Evolutionary conservation across 257 asterid species (phyloP).

Genomic region (Nicotiana tomentosiformis): DNA sequence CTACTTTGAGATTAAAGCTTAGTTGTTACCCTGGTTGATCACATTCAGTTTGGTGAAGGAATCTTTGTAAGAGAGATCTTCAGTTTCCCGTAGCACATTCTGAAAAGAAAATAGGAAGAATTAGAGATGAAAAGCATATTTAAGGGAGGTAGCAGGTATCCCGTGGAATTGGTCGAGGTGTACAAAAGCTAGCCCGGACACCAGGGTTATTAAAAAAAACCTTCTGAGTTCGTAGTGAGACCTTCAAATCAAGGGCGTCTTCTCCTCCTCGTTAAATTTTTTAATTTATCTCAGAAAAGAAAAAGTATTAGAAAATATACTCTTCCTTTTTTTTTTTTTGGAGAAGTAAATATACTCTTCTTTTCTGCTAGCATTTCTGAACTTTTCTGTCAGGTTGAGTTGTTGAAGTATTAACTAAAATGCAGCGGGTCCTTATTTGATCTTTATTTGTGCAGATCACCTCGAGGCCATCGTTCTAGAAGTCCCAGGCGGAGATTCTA

Average conservation of each 20-base stretch:
- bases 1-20: neutral
- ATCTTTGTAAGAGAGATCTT: neutral
- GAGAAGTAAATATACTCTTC: neutral
- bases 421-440: neutral
- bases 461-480: conserved; percentile 81
- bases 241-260: neutral
- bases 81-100: neutral
- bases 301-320: neutral
- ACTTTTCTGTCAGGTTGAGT: neutral
- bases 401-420: neutral
- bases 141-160: too few species aligned
- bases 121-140: neutral
- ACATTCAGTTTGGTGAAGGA: neutral
- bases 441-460: conserved; percentile 50
- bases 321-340: too few species aligned
- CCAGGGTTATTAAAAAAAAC: too few species aligned
- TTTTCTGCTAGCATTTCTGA: neutral
- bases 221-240: neutral
- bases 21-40: neutral
- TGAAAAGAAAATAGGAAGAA: neutral
- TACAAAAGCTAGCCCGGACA: too few species aligned
- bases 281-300: neutral
- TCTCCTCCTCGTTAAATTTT: neutral
- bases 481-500: conserved; percentile 86
- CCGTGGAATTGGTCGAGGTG: too few species aligned